Evolutionary conservation across 441 rosid genomes (phyloP).

Genomic region (Populus hybrid): DNA sequence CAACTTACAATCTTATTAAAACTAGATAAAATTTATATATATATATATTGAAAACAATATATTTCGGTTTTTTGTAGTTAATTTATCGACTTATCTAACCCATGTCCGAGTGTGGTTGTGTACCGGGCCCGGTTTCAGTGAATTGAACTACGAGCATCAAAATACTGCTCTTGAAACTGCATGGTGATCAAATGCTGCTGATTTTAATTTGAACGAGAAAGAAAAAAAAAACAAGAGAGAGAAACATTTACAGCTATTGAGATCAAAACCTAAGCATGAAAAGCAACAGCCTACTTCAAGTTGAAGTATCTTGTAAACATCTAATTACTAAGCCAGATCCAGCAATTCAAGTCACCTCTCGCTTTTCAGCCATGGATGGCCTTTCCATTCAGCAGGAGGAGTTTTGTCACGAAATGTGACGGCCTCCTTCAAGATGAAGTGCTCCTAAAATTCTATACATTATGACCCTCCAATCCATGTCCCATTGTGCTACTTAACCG

Average conservation of each 20-base stretch:
- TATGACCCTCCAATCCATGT: neutral
- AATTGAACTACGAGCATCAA: neutral
- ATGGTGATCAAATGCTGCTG: slow-evolving; percentile 5
- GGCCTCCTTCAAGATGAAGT: slow-evolving; percentile 39
- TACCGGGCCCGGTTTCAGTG: no score
- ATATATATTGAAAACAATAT: no score
- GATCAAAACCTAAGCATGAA: slow-evolving; percentile 32
- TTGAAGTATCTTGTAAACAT: slow-evolving; percentile 28
- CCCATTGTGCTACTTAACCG: slow-evolving; percentile 15
- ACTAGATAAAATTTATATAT: no score
- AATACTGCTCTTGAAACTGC: neutral
- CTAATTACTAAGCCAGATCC: neutral
- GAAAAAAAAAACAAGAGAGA: neutral
- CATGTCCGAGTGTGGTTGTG: no score
- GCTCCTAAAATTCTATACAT: slow-evolving; percentile 31
- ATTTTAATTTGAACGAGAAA: neutral
- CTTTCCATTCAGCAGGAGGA: no score
- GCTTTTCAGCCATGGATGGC: no score
- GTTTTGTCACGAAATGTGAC: no score
- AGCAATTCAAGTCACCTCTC: no score
- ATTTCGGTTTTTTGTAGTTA: no score
- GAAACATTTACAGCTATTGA: slow-evolving; percentile 31
- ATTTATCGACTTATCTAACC: no score
- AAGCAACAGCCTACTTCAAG: slow-evolving; percentile 20
- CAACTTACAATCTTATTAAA: no score